Conservation (phyloP, 2,329 filamentous ascomycete genomes). For the Coleophoma eucalyptorum region DNA sequence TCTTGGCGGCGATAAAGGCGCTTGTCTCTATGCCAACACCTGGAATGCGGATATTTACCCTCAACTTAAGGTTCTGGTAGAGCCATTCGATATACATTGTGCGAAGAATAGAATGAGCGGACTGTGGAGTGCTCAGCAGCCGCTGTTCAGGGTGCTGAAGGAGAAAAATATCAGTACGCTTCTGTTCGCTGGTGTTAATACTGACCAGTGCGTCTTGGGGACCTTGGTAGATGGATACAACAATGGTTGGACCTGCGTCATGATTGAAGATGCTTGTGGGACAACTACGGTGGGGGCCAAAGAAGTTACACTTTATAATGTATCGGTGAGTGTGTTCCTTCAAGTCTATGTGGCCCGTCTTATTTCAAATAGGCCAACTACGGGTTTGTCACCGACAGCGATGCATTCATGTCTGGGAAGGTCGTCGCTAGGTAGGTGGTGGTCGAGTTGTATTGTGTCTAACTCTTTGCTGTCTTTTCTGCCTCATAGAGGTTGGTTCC, state of each 20-base stretch:
- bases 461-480: too few relatives aligned
- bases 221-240: slow-evolving; percentile 52
- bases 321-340: slow-evolving; percentile 28
- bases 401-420: slow-evolving; percentile 1
- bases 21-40: slow-evolving; percentile 44
- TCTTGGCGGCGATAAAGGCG: slow-evolving; percentile 38
- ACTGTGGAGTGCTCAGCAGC: slow-evolving; percentile 43
- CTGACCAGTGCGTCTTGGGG: slow-evolving; percentile 56
- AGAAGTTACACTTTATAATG: slow-evolving; percentile 31
- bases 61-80: slow-evolving; percentile 36
- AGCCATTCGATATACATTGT: slow-evolving; percentile 43
- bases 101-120: slow-evolving; percentile 57
- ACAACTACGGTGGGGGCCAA: slow-evolving; percentile 40
- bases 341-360: not conserved
- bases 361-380: slow-evolving; percentile 11
- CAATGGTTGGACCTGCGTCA: slow-evolving; percentile 50
- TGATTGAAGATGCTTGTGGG: slow-evolving; percentile 50
- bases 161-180: slow-evolving; percentile 39
- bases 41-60: slow-evolving; percentile 54
- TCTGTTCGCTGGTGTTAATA: slow-evolving; percentile 56
- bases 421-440: slow-evolving; percentile 1
- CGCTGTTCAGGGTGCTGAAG: slow-evolving; percentile 37
- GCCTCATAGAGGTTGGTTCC: slow-evolving; percentile 2
- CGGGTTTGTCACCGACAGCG: slow-evolving; percentile 18
- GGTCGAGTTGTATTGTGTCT: slow-evolving; percentile 4